Evolutionary conservation across 768 basidiomycete genomes (phyloP).

Genomic region (Trametes punicea): DNA sequence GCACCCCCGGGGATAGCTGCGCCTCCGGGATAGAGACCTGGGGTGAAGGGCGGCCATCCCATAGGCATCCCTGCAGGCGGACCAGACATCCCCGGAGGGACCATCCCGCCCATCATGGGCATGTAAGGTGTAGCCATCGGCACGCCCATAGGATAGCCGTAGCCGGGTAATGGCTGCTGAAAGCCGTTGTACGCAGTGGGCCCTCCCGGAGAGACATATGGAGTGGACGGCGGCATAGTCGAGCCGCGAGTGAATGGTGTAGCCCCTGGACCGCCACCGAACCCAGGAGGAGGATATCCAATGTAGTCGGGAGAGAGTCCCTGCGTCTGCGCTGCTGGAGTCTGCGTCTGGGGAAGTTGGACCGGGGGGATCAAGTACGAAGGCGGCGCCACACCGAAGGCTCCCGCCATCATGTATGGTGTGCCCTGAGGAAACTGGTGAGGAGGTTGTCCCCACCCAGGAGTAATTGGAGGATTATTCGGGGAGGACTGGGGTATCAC

Average conservation of each 20-base stretch:
- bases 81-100: slow-evolving; percentile 10
- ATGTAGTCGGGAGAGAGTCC: slow-evolving; percentile 33
- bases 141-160: slow-evolving; percentile 3
- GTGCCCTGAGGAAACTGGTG: slow-evolving; percentile 20
- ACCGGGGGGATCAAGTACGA: slow-evolving; percentile 34
- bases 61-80: slow-evolving; percentile 4
- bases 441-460: slow-evolving; percentile 17
- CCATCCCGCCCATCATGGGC: slow-evolving; percentile 22
- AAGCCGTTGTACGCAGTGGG: slow-evolving; percentile 13
- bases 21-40: not conserved
- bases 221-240: slow-evolving; percentile 8
- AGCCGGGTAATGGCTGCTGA: slow-evolving; percentile 10
- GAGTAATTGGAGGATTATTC: slow-evolving; percentile 14
- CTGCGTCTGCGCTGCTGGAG: slow-evolving; percentile 10
- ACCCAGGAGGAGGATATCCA: slow-evolving; percentile 22
- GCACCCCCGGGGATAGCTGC: not conserved
- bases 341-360: slow-evolving; percentile 22
- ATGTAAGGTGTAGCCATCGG: slow-evolving; percentile 15
- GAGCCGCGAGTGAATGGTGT: slow-evolving; percentile 7
- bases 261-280: not conserved
- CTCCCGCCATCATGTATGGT: slow-evolving; percentile 20
- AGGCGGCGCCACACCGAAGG: slow-evolving; percentile 20
- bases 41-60: slow-evolving; percentile 10
- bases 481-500: slow-evolving; percentile 29
- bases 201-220: slow-evolving; percentile 10